Conservation (phyloP, 192 early-diverging fungal genomes). For the Pilobolus umbonatus region DNA sequence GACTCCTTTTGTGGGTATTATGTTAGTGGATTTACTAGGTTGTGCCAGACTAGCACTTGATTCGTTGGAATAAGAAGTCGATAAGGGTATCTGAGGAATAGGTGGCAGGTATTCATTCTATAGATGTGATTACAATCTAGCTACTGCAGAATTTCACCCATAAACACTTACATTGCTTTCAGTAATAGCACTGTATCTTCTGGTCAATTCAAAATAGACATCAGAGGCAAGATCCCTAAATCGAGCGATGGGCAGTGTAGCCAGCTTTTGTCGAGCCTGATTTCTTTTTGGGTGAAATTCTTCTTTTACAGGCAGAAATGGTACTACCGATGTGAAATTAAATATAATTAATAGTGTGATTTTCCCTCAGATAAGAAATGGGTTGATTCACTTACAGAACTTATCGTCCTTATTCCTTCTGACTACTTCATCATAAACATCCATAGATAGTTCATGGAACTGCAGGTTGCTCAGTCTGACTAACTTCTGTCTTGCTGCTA, state of each 20-base stretch:
- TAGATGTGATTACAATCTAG: not conserved
- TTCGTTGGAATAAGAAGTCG: slow-evolving; percentile 1
- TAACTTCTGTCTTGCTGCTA: slow-evolving; percentile 70
- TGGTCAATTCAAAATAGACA: slow-evolving; percentile 70
- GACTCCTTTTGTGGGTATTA: slow-evolving; percentile 21
- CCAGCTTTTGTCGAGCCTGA: slow-evolving; percentile 91
- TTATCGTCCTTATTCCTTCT: slow-evolving; percentile 54
- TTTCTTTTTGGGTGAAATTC: slow-evolving; percentile 95
- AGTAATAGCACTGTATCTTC: slow-evolving; percentile 47
- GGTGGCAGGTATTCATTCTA: slow-evolving; percentile 1
- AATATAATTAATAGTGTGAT: not conserved
- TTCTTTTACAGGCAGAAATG: slow-evolving; percentile 76
- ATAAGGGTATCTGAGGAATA: slow-evolving; percentile 16
- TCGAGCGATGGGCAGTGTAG: slow-evolving; percentile 75
- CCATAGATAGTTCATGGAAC: slow-evolving; percentile 88
- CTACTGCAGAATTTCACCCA: not conserved
- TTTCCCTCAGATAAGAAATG: no score
- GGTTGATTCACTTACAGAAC: slow-evolving; percentile 58
- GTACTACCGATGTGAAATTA: slow-evolving; percentile 46
- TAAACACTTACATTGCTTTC: slow-evolving; percentile 17
- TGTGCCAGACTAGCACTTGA: slow-evolving; percentile 4
- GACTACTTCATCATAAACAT: slow-evolving; percentile 93
- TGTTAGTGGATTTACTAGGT: slow-evolving; percentile 23
- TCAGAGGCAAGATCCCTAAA: slow-evolving; percentile 93
- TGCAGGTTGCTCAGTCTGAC: slow-evolving; percentile 73